Evolutionary conservation across 306 rosid genomes (phyloP), one percentile per base, ranked within the genome.

Genomic region (Albizia julibrissin): DNA sequence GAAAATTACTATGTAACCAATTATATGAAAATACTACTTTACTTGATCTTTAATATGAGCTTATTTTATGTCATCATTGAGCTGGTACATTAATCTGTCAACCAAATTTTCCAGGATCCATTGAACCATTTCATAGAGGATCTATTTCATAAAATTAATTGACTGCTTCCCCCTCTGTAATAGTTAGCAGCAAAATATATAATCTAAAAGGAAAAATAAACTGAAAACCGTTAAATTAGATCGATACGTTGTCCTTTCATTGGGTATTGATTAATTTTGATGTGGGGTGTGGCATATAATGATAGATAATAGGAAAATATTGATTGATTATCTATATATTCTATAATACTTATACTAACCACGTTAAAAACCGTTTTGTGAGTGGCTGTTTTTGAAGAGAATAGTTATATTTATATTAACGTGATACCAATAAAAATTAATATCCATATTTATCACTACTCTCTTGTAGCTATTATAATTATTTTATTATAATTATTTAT

Each of bases 291-390:
- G 24, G 71, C n/a, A 66, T 66, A 67, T 67, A 34, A 34, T 19
- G 27, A 66, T 33, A 66, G 33, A 5, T 15, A 31, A 6, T 66
- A 33, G 44, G 15, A 1, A 34, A 8, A 19, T 67, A 67, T 67
- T 18, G 72, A 12, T 34, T 33, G 61, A 52, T 52, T 18, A 1
- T 52, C 3, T 47, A 10, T 47, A 14, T 33, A 33, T 33, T 33
- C 34, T 37, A 37, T 37, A 37, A 5, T 6, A 34, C 39, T 34
- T 1, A 6, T 37, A 37, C 0, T 37, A 37, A 37, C 8, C 5
- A 1, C 0, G 8, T 6, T 37, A 5, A 37, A 37, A 37, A 37
- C 8, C 40, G 0, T 1, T 37, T 0, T 0, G 1, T 6, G 8
- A 37, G 8, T 37, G 1, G 6, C 1, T 1, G 8, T 37, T 37